phyloP scores from a whole-genome alignment of 495 filamentous ascomycete genomes.

The Penicillium bovifimosum region DNA sequence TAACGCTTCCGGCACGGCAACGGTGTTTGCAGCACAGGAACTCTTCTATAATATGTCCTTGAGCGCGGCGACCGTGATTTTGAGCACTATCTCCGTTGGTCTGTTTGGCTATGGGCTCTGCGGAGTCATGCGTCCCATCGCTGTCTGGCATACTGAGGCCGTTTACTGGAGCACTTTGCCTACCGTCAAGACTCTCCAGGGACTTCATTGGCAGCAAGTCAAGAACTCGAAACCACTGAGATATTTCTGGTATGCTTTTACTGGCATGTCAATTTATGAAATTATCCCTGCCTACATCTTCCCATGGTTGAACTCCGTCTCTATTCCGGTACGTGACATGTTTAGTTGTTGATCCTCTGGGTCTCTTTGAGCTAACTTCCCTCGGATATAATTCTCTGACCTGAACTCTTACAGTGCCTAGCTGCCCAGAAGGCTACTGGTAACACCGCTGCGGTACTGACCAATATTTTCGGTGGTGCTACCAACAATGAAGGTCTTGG shows the following conservation, averaged over 20 bases:
- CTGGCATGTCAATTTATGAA: constrained; percentile 40
- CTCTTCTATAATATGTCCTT: constrained; percentile 30
- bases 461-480: constrained; percentile 50
- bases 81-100: constrained; percentile 30
- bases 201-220: constrained; percentile 29
- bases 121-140: constrained; percentile 46
- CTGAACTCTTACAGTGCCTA: constrained; percentile 35
- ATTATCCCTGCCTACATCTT: constrained; percentile 54
- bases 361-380: not conserved
- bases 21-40: constrained; percentile 27
- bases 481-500: constrained; percentile 48
- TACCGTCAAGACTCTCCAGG: constrained; percentile 25
- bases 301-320: constrained; percentile 48
- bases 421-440: constrained; percentile 31
- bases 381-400: not conserved
- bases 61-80: constrained; percentile 20
- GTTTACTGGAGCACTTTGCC: constrained; percentile 36
- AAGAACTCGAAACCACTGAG: constrained; percentile 27
- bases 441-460: constrained; percentile 25
- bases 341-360: not conserved
- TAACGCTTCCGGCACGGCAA: constrained; percentile 11
- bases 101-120: constrained; percentile 51
- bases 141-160: constrained; percentile 50
- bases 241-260: constrained; percentile 31
- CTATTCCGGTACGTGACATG: constrained; percentile 36